A percentile compares a stretch with the other conserved stretches of the same genome.
phyloP scores from a whole-genome alignment of 2,329 filamentous ascomycete species.

The Kalmusia sp. region DNA sequence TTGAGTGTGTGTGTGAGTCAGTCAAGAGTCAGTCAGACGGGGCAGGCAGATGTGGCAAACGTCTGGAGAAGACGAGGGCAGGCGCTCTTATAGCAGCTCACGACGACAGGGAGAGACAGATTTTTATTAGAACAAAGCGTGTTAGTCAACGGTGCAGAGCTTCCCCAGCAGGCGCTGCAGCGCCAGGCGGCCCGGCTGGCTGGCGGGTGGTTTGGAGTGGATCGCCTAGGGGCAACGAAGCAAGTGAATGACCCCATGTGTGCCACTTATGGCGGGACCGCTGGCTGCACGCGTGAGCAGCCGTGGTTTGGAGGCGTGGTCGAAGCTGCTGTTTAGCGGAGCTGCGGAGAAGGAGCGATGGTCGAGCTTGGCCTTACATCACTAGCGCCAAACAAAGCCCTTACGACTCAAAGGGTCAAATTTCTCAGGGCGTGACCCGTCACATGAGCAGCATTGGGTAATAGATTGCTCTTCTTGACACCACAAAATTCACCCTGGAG shows the following conservation, averaged over 20 bases:
- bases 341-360: conserved; percentile 12
- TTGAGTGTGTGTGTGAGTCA: conserved; percentile 22
- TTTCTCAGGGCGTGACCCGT: conserved; percentile 17
- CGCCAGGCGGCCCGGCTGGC: conserved; percentile 26
- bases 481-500: conserved; percentile 25
- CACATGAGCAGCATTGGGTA: conserved; percentile 29
- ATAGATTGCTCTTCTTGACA: conserved; percentile 37
- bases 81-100: conserved; percentile 35
- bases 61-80: neutral
- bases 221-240: conserved; percentile 28
- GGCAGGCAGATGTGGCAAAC: conserved; percentile 12
- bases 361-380: conserved; percentile 32
- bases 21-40: too few relatives aligned
- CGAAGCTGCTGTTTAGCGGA: conserved; percentile 16
- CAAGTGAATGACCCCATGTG: conserved; percentile 31
- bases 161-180: conserved; percentile 32
- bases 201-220: conserved; percentile 32
- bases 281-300: conserved; percentile 21
- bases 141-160: conserved; percentile 40
- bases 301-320: conserved; percentile 26
- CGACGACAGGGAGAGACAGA: conserved; percentile 25
- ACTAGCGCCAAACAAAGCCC: conserved; percentile 15
- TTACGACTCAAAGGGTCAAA: conserved; percentile 20
- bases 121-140: conserved; percentile 36
- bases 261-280: conserved; percentile 16